Percentiles rank a stretch among this genome's conserved stretches.
Conservation (phyloP, 2,329 filamentous ascomycete genomes). For the Cercospora citrullina region DNA sequence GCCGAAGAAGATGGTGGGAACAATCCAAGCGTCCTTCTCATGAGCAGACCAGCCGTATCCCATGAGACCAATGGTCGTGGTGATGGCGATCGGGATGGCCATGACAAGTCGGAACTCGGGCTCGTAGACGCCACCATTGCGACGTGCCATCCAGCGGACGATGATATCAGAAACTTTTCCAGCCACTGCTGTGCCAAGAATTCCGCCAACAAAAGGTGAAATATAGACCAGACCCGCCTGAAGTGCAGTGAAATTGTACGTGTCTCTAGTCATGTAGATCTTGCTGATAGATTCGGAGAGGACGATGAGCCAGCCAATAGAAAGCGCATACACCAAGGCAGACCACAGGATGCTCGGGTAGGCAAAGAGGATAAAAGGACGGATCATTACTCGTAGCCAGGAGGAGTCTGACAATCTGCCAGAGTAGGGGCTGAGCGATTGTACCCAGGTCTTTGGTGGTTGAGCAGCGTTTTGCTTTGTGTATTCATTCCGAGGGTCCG, state of each 20-base stretch:
- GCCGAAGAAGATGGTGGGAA: slow-evolving; percentile 91
- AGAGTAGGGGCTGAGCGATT: slow-evolving; percentile 75
- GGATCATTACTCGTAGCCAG: slow-evolving; percentile 74
- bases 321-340: slow-evolving; percentile 77
- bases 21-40: slow-evolving; percentile 76
- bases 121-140: slow-evolving; percentile 92
- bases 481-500: slow-evolving; percentile 51
- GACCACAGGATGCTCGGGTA: slow-evolving; percentile 93
- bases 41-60: slow-evolving; percentile 93
- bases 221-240: slow-evolving; percentile 86
- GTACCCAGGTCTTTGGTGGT: slow-evolving; percentile 68
- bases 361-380: slow-evolving; percentile 81
- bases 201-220: slow-evolving; percentile 82
- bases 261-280: slow-evolving; percentile 68
- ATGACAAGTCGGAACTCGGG: slow-evolving; percentile 91
- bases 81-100: slow-evolving; percentile 75
- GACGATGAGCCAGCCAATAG: slow-evolving; percentile 93
- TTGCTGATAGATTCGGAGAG: slow-evolving; percentile 82
- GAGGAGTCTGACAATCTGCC: slow-evolving; percentile 75
- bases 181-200: slow-evolving; percentile 88
- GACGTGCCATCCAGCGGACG: slow-evolving; percentile 75
- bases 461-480: slow-evolving; percentile 68
- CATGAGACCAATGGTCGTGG: slow-evolving; percentile 83
- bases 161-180: slow-evolving; percentile 85
- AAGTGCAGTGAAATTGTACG: slow-evolving; percentile 79